A percentile compares a stretch with the other conserved stretches of the same genome.
Conservation (phyloP, 73 alveolate genomes). For the Paramecium pentaurelia region DNA sequence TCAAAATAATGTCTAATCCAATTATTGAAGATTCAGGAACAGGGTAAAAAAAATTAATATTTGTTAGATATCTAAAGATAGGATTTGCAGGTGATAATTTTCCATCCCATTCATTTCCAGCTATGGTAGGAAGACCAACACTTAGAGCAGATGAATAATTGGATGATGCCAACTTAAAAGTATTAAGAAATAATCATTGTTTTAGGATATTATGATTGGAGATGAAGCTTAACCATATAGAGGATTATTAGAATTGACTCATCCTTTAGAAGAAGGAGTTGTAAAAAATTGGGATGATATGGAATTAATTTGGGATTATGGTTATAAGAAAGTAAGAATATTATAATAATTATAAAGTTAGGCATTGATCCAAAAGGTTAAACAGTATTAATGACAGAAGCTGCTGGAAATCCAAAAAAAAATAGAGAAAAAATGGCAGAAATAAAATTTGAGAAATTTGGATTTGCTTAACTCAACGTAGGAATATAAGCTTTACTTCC, state of each 20-base stretch:
- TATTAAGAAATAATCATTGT: not conserved
- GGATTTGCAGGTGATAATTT: conserved; percentile 87
- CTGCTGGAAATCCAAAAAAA: conserved; percentile 88
- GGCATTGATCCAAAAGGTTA: conserved; percentile 66
- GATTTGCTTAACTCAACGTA: conserved; percentile 75
- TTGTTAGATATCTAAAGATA: conserved; percentile 80
- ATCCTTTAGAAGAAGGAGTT: conserved; percentile 94
- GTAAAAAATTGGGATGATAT: conserved; percentile 92
- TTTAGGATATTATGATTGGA: conserved; percentile 84
- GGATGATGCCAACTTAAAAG: conserved; percentile 76
- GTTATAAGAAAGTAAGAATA: conserved; percentile 66
- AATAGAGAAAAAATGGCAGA: conserved; percentile 93
- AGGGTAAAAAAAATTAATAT: conserved; percentile 3
- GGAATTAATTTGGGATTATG: conserved; percentile 89
- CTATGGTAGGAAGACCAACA: conserved; percentile 91
- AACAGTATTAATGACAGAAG: conserved; percentile 90
- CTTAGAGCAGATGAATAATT: conserved; percentile 82
- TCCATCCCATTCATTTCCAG: conserved; percentile 87
- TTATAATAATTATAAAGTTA: conserved; percentile 39
- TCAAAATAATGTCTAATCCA: conserved; percentile 28
- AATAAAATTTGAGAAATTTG: conserved; percentile 90
- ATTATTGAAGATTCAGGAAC: conserved; percentile 63
- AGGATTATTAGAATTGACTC: conserved; percentile 82
- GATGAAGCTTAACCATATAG: conserved; percentile 90
- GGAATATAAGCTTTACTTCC: conserved; percentile 93